Evolutionary conservation across 148 eudicot species (phyloP).

Genomic region (Fallopia convolvulus): DNA sequence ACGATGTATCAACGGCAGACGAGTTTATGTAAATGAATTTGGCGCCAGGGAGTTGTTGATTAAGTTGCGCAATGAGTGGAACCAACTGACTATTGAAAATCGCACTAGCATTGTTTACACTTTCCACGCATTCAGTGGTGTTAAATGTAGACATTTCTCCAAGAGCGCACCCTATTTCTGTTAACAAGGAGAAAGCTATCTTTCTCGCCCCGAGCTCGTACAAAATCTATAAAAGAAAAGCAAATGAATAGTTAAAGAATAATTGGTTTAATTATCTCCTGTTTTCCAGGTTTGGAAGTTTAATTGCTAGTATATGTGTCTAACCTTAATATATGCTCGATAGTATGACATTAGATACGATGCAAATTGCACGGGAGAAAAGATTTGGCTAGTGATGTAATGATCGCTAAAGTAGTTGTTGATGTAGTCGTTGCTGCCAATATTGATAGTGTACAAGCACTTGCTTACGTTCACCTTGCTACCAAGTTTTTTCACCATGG

Average conservation of each 20-base stretch:
- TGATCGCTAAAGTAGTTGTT: slow-evolving; percentile 3
- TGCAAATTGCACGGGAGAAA: not conserved
- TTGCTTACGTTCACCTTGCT: not conserved
- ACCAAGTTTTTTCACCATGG: not conserved
- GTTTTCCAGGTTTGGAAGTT: not conserved
- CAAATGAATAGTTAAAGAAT: not conserved
- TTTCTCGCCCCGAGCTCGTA: slow-evolving; percentile 53
- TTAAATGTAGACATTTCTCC: slow-evolving; percentile 17
- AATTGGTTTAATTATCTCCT: not conserved
- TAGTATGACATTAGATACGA: not conserved
- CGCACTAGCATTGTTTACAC: slow-evolving; percentile 26
- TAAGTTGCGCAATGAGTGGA: not conserved
- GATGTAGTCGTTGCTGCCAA: slow-evolving; percentile 10
- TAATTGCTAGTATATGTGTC: not conserved
- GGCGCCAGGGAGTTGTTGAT: not conserved
- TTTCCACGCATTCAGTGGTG: slow-evolving; percentile 37
- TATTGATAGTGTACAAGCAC: slow-evolving; percentile 4
- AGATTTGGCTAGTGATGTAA: not conserved
- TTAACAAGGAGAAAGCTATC: slow-evolving; percentile 44
- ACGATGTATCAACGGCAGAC: not conserved
- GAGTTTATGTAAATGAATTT: slow-evolving; percentile 5
- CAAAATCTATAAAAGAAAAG: slow-evolving; percentile 24
- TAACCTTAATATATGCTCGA: not conserved
- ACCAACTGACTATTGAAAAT: slow-evolving; percentile 40
- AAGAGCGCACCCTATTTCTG: slow-evolving; percentile 65